phyloP scores from a whole-genome alignment of 768 basidiomycete species.

The Phlebiopsis flavidoalba region DNA sequence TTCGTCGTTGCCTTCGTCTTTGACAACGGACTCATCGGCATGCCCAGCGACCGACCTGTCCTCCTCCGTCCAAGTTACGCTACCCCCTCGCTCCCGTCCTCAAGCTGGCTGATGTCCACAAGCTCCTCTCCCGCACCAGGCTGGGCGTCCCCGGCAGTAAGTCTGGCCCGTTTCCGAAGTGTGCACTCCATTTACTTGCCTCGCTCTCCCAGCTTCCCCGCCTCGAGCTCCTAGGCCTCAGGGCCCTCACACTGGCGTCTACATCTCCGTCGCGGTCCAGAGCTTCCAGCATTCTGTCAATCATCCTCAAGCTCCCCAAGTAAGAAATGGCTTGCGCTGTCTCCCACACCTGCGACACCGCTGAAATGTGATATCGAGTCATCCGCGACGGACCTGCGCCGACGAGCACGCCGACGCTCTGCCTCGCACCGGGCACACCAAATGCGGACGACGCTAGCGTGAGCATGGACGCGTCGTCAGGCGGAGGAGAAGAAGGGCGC shows the following conservation, averaged over 20 bases:
- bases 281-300: constrained; percentile 51
- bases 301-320: constrained; percentile 45
- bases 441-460: constrained; percentile 94
- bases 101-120: constrained; percentile 57
- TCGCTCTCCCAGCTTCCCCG: constrained; percentile 92
- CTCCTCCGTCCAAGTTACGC: constrained; percentile 23
- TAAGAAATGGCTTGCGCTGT: constrained; percentile 64
- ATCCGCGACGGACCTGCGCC: constrained; percentile 35
- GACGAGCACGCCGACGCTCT: constrained; percentile 29
- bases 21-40: neutral
- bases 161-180: constrained; percentile 44
- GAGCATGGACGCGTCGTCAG: constrained; percentile 87
- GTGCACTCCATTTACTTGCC: constrained; percentile 83
- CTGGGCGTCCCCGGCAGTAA: constrained; percentile 24
- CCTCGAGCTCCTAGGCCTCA: constrained; percentile 80
- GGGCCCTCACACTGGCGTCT: constrained; percentile 85
- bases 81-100: constrained; percentile 49
- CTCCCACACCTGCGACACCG: constrained; percentile 28
- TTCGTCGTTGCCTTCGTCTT: neutral
- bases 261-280: constrained; percentile 53
- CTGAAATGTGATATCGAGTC: constrained; percentile 71
- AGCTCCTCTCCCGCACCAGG: constrained; percentile 43
- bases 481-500: constrained; percentile 87
- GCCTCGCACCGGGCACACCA: constrained; percentile 57
- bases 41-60: constrained; percentile 2